Conservation (phyloP, 2,329 filamentous ascomycete species). For the Colletotrichum sublineola region DNA sequence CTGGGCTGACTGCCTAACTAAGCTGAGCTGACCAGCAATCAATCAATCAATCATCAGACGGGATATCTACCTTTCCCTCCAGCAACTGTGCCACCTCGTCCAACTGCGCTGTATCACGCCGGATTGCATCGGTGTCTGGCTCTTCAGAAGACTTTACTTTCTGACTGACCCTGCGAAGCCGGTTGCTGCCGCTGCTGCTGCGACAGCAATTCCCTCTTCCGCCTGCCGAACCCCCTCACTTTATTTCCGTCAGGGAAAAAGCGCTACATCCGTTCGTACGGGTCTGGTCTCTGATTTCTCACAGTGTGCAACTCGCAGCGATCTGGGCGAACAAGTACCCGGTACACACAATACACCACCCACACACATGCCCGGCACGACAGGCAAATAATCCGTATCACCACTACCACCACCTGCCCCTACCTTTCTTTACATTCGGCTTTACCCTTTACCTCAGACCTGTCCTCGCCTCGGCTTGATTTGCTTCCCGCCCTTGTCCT, state of each 20-base stretch:
- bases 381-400: constrained; percentile 10
- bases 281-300: neutral
- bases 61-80: neutral
- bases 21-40: constrained; percentile 13
- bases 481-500: constrained; percentile 7
- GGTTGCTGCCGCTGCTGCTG: neutral
- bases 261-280: neutral
- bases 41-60: neutral
- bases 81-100: neutral
- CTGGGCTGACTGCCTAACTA: no score
- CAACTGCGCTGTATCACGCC: neutral
- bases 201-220: neutral
- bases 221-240: neutral
- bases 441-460: constrained; percentile 2
- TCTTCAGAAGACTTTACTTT: neutral
- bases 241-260: neutral
- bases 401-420: neutral
- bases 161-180: neutral
- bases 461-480: constrained; percentile 15
- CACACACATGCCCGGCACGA: neutral
- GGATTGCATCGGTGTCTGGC: neutral
- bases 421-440: constrained; percentile 9
- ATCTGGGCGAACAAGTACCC: constrained; percentile 2
- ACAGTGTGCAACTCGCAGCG: neutral
- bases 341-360: neutral